Base-by-base conservation (phyloP, 495 filamentous ascomycete genomes). In the Margaritispora aquatica region DNA sequence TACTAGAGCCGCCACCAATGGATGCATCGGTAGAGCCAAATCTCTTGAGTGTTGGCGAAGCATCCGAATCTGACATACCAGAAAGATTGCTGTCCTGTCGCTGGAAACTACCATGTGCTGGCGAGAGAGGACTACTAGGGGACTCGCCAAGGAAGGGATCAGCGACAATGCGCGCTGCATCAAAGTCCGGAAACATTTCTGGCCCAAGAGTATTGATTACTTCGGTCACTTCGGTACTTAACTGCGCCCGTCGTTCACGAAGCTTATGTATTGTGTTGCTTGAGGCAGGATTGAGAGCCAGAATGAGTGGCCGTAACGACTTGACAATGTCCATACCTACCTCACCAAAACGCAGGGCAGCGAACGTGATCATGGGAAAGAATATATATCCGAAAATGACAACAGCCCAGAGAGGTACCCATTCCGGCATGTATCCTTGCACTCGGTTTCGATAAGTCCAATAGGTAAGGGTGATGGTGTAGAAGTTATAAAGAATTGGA, bases 271-370 rank as follows among this genome's bases (percentile, higher is more conserved):
- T 80, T 11, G 85, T 89, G 72, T 96, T 96, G 69, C 84, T 84
- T 1, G 89, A 90, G 9, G 84, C 84, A 1, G 94, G 94, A 63
- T 88, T 88, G 59, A 99, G 78, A 51, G 85, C 90, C n/a, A 96
- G 74, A n/a, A 95, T 74, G 9, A 99, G 84, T 1, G 94, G 94
- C 0, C 89, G 82, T 13, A 99, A 83, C 0, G 94, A 97, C 73
- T 97, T 99, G 73, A 91, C 63, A 50, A 99, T 97, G 67, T 99
- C 94, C 93, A 99, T 97, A 27, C 92, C 94, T 51, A 93, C 85
- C 71, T 99, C 94, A 46, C 94, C 94, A 66, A 97, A 96, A 4
- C 94, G 88, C 31, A 99, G 85, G 9, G 95, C 92, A 2, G 90
- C 92, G 68, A 96, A 97, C 2, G 91, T 96, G 71, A 96, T 88